These are phyloP conservation scores for Botrytis cinerea DNA, from an alignment of 2,329 filamentous ascomycete genomes.

Conservation along the genomic window DNA sequence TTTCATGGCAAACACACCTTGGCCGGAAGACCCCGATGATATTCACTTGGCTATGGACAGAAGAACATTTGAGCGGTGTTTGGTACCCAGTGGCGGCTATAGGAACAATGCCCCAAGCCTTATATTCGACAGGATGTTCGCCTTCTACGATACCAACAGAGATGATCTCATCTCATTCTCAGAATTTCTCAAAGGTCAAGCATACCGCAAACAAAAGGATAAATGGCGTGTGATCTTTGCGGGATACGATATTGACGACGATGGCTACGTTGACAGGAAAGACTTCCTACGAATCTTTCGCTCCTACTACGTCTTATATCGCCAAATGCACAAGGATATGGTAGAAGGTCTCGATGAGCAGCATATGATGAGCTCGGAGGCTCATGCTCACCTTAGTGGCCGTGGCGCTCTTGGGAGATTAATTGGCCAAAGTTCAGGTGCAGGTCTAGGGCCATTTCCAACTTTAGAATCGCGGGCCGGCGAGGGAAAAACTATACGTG, in stretches of 20 bases:
- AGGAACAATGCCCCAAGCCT: constrained; percentile 80
- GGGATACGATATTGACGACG: constrained; percentile 86
- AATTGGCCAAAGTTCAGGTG: constrained; percentile 50
- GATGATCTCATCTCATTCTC: constrained; percentile 89
- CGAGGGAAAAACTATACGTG: constrained; percentile 67
- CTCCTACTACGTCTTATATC: constrained; percentile 88
- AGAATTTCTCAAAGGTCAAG: constrained; percentile 84
- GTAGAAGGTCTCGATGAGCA: constrained; percentile 77
- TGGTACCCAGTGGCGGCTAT: constrained; percentile 81
- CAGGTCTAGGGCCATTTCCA: constrained; percentile 52
- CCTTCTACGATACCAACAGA: constrained; percentile 89
- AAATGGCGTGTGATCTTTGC: constrained; percentile 76
- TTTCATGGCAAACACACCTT: constrained; percentile 85
- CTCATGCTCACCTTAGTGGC: constrained; percentile 73
- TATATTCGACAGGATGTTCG: constrained; percentile 94
- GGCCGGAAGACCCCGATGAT: constrained; percentile 75
- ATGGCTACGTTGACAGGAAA: constrained; percentile 80
- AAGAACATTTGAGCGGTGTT: constrained; percentile 87
- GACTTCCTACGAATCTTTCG: constrained; percentile 91
- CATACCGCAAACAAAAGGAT: constrained; percentile 67
- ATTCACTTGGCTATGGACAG: constrained; percentile 85
- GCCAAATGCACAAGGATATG: constrained; percentile 85
- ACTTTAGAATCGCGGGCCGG: constrained; percentile 56
- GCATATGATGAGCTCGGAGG: constrained; percentile 71
- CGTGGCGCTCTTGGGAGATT: constrained; percentile 68